Base-by-base conservation (phyloP, 1,284 basidiomycete species). In the Dichomitus squalens region DNA sequence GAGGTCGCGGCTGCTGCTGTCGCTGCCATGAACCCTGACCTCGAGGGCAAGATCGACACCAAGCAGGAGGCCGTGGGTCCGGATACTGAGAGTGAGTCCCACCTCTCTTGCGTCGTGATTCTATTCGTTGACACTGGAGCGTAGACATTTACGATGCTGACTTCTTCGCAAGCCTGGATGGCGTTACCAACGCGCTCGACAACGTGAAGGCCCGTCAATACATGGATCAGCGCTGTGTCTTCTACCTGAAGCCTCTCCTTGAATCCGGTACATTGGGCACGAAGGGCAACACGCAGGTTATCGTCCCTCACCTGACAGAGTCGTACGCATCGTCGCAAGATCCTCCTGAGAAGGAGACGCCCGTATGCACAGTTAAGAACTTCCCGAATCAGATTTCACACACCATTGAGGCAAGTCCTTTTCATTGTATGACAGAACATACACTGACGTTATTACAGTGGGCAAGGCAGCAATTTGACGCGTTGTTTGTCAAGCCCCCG, bases 141-240 rank as follows among this genome's bases (percentile, higher is more conserved):
- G 27, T 44, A 96, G 95, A 91, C 67, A 78, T 95, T 44, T 99
- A 98, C 68, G 89, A 90, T 52, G 91, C 96, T 64, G 82, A 82
- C 25, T 98, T 99, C 80, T 99, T 98, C 70, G 84, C 82, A 39
- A 77, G 79, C 53, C 84, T 99, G 39, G 93, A 98, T 66, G 94
- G 94, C 58, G 95, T 99, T 4, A 99, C 97, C n/a, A 99, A 99
- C 72, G 97, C 98, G n/a, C 78, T 99, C 58, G 97, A 99, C 78
- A 99, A 99, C 64, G 90, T 99, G 57, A 85, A 91, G 77, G 96
- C 97, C 61, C 92, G 95, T 68, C 83, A 94, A 62, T 99, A 99
- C 78, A 98, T 99, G 96, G 97, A 99, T 73, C 90, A 96, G 67
- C 92, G 98, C 57, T 99, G 97, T 70, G 93, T 99, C 38, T 95